Conservation (phyloP, 1,139 yeast genomes). For the Yamadazyma jaroonii region DNA sequence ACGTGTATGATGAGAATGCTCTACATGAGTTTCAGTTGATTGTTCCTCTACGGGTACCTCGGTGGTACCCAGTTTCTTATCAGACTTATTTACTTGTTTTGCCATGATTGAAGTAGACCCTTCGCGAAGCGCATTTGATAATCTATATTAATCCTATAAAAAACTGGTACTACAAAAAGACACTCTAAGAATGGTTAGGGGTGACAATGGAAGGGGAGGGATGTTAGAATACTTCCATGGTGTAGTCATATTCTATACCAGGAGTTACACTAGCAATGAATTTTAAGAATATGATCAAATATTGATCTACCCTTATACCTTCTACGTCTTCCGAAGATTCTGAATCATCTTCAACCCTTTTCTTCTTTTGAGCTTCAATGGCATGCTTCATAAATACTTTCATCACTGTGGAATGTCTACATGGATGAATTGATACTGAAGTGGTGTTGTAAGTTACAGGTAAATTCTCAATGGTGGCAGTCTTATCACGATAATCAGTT, state of each 20-base stretch:
- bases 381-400: conserved; percentile 69
- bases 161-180: not conserved
- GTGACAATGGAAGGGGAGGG: not conserved
- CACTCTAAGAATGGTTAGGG: not conserved
- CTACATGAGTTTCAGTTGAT: not conserved
- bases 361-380: conserved; percentile 17
- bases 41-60: conserved; percentile 6
- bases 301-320: conserved; percentile 81
- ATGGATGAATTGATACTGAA: conserved; percentile 92
- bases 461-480: conserved; percentile 91
- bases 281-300: conserved; percentile 81
- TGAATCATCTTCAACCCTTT: conserved; percentile 28
- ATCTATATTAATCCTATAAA: no score
- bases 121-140: not conserved
- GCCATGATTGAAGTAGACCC: conserved; percentile 5
- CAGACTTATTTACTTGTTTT: conserved; percentile 6
- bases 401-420: conserved; percentile 95
- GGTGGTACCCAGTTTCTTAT: not conserved
- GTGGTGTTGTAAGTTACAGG: conserved; percentile 81
- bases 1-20: conserved; percentile 6
- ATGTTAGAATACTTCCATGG: conserved; percentile 77
- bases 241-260: conserved; percentile 93
- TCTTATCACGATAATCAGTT: conserved; percentile 88
- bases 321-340: conserved; percentile 18
- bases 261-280: conserved; percentile 97